Evolutionary conservation across 1,284 basidiomycete species (phyloP), one percentile per base, ranked within the genome.

Genomic region (Testicularia cyperi): DNA sequence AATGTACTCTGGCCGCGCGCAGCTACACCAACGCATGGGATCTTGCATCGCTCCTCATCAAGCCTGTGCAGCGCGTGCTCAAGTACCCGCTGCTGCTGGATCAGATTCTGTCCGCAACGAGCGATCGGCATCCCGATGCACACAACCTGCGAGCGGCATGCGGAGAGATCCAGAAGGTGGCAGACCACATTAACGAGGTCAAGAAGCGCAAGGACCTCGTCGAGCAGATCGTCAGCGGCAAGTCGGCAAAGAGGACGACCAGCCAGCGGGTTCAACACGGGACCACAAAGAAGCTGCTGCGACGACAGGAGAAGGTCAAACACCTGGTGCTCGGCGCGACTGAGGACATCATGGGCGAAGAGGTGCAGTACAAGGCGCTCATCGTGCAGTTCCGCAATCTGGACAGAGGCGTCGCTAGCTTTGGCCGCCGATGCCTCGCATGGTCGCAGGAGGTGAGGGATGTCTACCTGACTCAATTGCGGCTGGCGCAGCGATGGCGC

Each of bases 31-130:
- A 91, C 68, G 89, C 91, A 1, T 96, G 92, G 92, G 92, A 96
- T 77, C 83, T 96, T 32, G 83, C 88, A 6, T 94, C 90, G 1
- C 83, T 95, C 52, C 84, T 95, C 51, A 95, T 91, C 77, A 79
- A 79, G 53, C 78, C 78, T 3, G 78, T 79, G 2, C 78, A 79
- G 57, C 73, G 78, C 5, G 74, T 76, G 27, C 71, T 75, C 65
- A 95, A 94, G 76, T 96, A 96, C 74, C 87, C 92, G 0, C 82
- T 95, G 10, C 83, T 96, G 15, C 84, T 96, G 27, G 79, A 80
- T 15, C 85, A 90, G 38, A 86, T 96, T 46, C 82, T 77, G 15
- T 62, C 63, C 9, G 51, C 53, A 68, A 95, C 92, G 0, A 84
- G 86, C 2, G 83, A 85, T 20, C 78, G 80, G 10, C 90, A 92